A percentile compares a stretch with the other conserved stretches of the same genome.
These are phyloP conservation scores for Blastocystis sp. DNA, from an alignment of 352 stramenopile species.

Conservation along the genomic window DNA sequence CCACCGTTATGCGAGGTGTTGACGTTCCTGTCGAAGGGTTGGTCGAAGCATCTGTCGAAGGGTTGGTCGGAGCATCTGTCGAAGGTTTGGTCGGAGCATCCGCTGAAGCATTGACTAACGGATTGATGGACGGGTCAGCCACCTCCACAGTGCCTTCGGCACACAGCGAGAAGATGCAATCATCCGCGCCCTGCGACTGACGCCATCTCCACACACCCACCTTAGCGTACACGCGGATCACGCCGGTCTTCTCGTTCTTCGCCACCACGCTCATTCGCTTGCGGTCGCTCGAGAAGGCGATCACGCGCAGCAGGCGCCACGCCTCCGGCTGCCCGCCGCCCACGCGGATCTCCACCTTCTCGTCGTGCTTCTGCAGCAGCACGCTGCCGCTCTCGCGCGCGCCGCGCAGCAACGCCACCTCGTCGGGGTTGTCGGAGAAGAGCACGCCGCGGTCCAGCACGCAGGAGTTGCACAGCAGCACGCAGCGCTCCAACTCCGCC, in stretches of 20 bases:
- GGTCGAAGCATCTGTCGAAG: no score
- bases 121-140: conserved; percentile 63
- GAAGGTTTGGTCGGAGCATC: no score
- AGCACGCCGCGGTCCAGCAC: neutral
- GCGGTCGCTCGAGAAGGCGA: conserved; percentile 94
- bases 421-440: conserved; percentile 29
- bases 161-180: conserved; percentile 84
- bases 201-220: conserved; percentile 71
- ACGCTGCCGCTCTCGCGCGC: neutral
- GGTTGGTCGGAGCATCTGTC: no score
- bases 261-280: conserved; percentile 97
- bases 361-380: neutral
- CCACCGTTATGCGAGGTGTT: no score
- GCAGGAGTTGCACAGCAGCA: conserved; percentile 37
- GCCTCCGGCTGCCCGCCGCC: conserved; percentile 72
- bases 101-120: no score
- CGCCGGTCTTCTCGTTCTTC: conserved; percentile 76
- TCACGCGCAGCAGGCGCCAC: conserved; percentile 88
- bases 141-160: conserved; percentile 73
- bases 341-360: neutral
- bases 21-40: no score
- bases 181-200: conserved; percentile 88
- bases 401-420: conserved; percentile 11
- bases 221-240: conserved; percentile 71
- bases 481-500: neutral